Base-by-base conservation (phyloP, 495 filamentous ascomycete species). In the Aspergillus saccharolyticus region DNA sequence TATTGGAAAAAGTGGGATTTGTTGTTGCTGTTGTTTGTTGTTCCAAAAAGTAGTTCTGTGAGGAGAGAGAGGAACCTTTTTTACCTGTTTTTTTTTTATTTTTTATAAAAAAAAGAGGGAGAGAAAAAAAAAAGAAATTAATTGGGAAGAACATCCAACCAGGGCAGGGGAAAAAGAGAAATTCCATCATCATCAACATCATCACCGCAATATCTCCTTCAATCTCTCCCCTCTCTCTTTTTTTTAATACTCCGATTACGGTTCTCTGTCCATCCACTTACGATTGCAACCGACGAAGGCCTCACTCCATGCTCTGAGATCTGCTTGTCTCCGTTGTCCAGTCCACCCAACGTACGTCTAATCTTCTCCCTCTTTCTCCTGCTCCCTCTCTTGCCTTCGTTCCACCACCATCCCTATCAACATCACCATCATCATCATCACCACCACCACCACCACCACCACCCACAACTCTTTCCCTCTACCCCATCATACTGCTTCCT, bases 291-390 rank as follows among this genome's bases (percentile, higher is more conserved):
- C 59, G 62, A 45, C 62, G 52, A 64, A 66, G 33, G 7, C 33
- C 33, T n/a, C n/a, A n/a, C n/a, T 68, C 44, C 70, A 73, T 73
- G 72, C 67, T 72, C 57, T 73, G 72, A 75, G 70, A 66, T 62
- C 67, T 66, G 61, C 55, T 67, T 63, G 58, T 67, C 66, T 66
- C n/a, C 58, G 60, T 70, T 63, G 66, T 68, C 33, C 44, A 24
- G 66, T 73, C 70, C 67, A 72, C 72, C 69, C 66, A 70, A 70
- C 67, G 72, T 75, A 75, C 61, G 70, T 73, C 43, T 48, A 44
- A 59, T 30, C 20, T 42, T 43, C 18, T 43, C 53, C 9, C 52
- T 44, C 39, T 19, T 24, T 28, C 47, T 52, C 47, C 39, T 30
- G 2, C 24, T 44, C 33, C 21, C 30, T 18, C 55, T 42, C 42